These are phyloP conservation scores for Endotrypanum monterogeii DNA, from an alignment of 208 protist genomes.

Conservation along the genomic window DNA sequence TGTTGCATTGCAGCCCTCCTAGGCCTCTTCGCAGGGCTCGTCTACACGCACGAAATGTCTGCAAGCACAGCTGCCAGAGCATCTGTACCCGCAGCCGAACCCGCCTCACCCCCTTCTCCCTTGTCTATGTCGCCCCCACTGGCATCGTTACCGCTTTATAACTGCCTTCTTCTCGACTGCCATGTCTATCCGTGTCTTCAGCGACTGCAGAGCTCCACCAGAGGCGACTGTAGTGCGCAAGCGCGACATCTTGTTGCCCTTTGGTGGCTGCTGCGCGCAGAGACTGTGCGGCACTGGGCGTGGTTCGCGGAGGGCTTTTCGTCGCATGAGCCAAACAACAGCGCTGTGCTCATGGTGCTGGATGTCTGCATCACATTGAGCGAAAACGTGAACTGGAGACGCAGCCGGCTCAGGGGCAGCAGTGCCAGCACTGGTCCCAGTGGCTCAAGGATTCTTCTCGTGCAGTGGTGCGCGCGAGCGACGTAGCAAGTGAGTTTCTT, in stretches of 20 bases:
- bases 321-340: too few species aligned
- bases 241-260: slow-evolving; percentile 48
- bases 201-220: slow-evolving; percentile 33
- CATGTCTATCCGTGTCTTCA: slow-evolving; percentile 17
- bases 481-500: slow-evolving; percentile 57
- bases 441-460: slow-evolving; percentile 40
- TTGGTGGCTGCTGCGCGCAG: slow-evolving; percentile 50
- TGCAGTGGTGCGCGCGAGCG: slow-evolving; percentile 33
- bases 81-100: neutral
- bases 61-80: neutral
- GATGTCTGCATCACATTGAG: neutral
- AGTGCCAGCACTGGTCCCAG: slow-evolving; percentile 19
- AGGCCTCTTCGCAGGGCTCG: slow-evolving; percentile 38
- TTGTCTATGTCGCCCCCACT: neutral
- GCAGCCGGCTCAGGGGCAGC: neutral
- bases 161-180: slow-evolving; percentile 15
- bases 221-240: slow-evolving; percentile 45
- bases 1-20: slow-evolving; percentile 26
- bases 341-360: slow-evolving; percentile 4
- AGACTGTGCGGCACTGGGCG: slow-evolving; percentile 35
- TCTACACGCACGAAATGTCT: slow-evolving; percentile 33
- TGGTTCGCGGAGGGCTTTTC: neutral
- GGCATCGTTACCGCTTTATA: neutral
- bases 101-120: neutral
- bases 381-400: neutral